phyloP scores from a whole-genome alignment of 352 stramenopile species.

The Discostella stelligera region DNA sequence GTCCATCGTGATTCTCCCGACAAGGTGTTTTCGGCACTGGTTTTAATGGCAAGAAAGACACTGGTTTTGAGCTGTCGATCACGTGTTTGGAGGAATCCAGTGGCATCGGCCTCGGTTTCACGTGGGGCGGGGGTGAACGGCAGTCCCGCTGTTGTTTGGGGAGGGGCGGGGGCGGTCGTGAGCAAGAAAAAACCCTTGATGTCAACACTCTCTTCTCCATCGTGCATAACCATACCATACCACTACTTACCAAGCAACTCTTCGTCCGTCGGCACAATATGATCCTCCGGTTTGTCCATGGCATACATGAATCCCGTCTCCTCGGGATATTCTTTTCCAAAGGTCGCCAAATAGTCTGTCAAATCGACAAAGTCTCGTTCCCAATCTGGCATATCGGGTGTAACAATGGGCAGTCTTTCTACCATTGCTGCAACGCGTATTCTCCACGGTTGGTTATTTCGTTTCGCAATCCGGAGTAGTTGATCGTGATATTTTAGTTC shows the following conservation, averaged over 20 bases:
- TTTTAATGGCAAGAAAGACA: constrained; percentile 61
- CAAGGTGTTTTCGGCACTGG: constrained; percentile 27
- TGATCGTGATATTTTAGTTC: constrained; percentile 54
- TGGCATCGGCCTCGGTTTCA: constrained; percentile 71
- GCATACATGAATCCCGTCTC: constrained; percentile 57
- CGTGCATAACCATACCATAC: not conserved
- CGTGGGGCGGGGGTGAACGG: constrained; percentile 64
- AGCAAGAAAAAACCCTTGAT: too few relatives aligned
- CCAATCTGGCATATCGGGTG: constrained; percentile 61
- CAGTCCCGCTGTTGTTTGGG: constrained; percentile 24
- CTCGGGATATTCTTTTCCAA: constrained; percentile 68
- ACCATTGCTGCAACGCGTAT: constrained; percentile 68
- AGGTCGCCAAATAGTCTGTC: constrained; percentile 56
- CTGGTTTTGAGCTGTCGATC: constrained; percentile 66
- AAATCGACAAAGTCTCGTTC: constrained; percentile 70
- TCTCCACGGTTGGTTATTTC: constrained; percentile 63
- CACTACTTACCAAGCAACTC: constrained; percentile 62
- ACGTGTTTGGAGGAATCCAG: constrained; percentile 58
- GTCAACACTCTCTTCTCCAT: not conserved
- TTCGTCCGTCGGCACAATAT: constrained; percentile 51
- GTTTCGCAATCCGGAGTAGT: constrained; percentile 54
- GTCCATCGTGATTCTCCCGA: constrained; percentile 40
- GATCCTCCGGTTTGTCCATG: constrained; percentile 37
- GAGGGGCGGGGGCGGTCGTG: not conserved
- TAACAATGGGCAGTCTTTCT: constrained; percentile 63